A percentile compares a stretch with the other conserved stretches of the same genome.
These are phyloP conservation scores for Claviceps cyperi DNA, from an alignment of 2,329 filamentous ascomycete species.

Conservation along the genomic window DNA sequence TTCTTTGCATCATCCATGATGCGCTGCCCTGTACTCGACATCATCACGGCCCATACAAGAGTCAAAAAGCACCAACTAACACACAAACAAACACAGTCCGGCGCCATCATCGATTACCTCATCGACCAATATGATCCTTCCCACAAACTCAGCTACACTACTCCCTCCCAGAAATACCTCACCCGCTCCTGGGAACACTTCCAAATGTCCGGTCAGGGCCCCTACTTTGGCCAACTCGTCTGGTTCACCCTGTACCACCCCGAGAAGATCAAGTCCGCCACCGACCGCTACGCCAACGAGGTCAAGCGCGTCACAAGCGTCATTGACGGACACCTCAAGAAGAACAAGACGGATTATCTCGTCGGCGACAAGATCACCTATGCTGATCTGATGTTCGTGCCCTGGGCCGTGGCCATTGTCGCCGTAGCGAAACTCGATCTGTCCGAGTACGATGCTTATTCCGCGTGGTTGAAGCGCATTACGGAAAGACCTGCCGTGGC, in stretches of 20 bases:
- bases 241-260: conserved; percentile 12
- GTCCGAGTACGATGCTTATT: conserved; percentile 1
- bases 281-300: conserved; percentile 17
- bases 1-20: too few species aligned
- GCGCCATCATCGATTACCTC: conserved; percentile 14
- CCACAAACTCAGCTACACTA: conserved; percentile 6
- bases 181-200: conserved; percentile 10
- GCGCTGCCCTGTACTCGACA: too few species aligned
- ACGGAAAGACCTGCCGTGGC: conserved; percentile 2
- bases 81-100: conserved; percentile 4
- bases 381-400: conserved; percentile 14
- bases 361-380: conserved; percentile 12
- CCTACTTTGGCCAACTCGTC: conserved; percentile 15
- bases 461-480: conserved; percentile 4
- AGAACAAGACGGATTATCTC: conserved; percentile 10
- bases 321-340: conserved; percentile 11
- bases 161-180: conserved; percentile 6
- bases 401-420: conserved; percentile 6
- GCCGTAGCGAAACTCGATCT: background rate
- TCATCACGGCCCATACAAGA: background rate
- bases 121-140: conserved; percentile 11
- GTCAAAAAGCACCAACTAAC: background rate
- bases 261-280: conserved; percentile 13
- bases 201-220: conserved; percentile 15
- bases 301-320: conserved; percentile 15